Percentiles rank a stretch among this genome's conserved stretches.
Conservation (phyloP, 495 filamentous ascomycete species). For the Darksidea phi region DNA sequence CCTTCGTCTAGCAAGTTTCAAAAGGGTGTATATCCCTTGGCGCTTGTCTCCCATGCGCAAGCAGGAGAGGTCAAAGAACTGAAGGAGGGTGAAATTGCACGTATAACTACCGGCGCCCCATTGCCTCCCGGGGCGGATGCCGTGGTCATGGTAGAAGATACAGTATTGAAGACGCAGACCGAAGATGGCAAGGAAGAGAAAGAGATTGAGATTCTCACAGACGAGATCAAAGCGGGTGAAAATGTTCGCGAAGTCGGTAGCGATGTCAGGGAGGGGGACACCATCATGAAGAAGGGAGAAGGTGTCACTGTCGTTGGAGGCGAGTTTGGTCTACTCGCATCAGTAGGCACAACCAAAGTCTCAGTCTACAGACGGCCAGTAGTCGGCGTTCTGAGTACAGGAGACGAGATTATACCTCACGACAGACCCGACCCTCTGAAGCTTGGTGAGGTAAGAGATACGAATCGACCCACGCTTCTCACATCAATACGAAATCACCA, state of each 20-base stretch:
- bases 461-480: constrained; percentile 82
- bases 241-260: constrained; percentile 91
- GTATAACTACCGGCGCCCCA: constrained; percentile 93
- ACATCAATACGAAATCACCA: constrained; percentile 73
- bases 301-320: constrained; percentile 80
- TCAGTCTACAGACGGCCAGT: constrained; percentile 71
- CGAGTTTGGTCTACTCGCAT: constrained; percentile 84
- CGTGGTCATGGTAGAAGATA: constrained; percentile 98
- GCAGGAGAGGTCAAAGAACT: constrained; percentile 60
- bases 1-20: constrained; percentile 37
- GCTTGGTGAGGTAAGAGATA: constrained; percentile 86
- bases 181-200: constrained; percentile 82
- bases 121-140: constrained; percentile 84
- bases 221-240: constrained; percentile 71
- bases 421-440: constrained; percentile 60
- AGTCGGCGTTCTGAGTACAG: constrained; percentile 88
- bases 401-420: constrained; percentile 87
- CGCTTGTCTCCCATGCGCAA: constrained; percentile 79
- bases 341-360: constrained; percentile 75
- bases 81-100: constrained; percentile 70
- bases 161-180: constrained; percentile 66
- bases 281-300: constrained; percentile 73
- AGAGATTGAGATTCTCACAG: constrained; percentile 78
- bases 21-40: constrained; percentile 81
- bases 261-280: constrained; percentile 67